These are phyloP conservation scores for Ceratocystis ficicola DNA, from an alignment of 2,329 filamentous ascomycete genomes.

Conservation along the genomic window DNA sequence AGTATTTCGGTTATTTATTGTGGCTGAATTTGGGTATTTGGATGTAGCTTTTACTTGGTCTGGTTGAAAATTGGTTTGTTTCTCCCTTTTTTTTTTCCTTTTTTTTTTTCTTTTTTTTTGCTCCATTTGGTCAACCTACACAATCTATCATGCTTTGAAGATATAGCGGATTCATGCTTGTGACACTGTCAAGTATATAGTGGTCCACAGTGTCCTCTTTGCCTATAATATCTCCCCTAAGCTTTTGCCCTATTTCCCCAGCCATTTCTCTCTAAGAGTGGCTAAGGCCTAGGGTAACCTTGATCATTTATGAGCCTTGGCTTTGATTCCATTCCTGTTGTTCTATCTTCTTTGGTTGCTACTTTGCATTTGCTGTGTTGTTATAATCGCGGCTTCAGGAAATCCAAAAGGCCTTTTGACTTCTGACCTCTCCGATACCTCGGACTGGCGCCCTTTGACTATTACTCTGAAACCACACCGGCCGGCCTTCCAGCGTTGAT, in stretches of 20 bases:
- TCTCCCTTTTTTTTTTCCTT: not conserved
- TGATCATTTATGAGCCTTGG: too few species aligned
- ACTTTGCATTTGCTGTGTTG: too few species aligned
- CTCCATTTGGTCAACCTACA: not conserved
- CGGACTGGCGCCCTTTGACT: not conserved
- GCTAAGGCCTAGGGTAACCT: too few species aligned
- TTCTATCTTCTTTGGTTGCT: too few species aligned
- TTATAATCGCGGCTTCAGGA: not conserved
- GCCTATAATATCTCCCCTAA: too few species aligned
- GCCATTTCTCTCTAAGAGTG: too few species aligned
- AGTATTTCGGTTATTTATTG: not conserved
- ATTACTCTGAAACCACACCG: not conserved
- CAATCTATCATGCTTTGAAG: not conserved
- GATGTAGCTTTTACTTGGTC: not conserved
- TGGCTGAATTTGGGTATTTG: not conserved
- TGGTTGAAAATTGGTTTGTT: not conserved
- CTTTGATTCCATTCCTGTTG: too few species aligned
- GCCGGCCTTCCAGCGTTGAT: conserved; percentile 13
- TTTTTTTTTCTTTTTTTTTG: not conserved
- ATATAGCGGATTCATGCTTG: not conserved
- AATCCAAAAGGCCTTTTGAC: not conserved
- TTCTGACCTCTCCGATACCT: not conserved
- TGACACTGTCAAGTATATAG: not conserved
- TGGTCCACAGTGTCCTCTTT: too few species aligned
- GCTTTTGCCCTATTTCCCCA: not conserved